phyloP scores from a whole-genome alignment of 2,329 filamentous ascomycete genomes.

The Aspergillus novoparasiticus region DNA sequence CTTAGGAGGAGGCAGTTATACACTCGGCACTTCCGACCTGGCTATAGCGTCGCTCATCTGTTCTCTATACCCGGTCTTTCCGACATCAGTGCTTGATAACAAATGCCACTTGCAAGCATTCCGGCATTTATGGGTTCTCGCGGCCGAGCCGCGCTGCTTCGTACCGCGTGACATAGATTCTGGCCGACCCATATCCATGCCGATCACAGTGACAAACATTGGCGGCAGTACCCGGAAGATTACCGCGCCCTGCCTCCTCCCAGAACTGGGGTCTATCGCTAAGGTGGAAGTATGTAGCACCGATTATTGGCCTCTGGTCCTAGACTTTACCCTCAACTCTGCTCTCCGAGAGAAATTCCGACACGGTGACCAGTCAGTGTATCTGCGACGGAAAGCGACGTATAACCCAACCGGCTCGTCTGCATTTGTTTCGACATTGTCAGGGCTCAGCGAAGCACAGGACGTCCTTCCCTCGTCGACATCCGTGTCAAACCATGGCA shows the following conservation, averaged over 20 bases:
- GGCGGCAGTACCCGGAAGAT: constrained; percentile 38
- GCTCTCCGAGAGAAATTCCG: constrained; percentile 66
- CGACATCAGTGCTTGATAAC: constrained; percentile 87
- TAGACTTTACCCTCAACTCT: constrained; percentile 70
- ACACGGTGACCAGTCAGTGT: constrained; percentile 68
- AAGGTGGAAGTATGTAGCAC: constrained; percentile 47
- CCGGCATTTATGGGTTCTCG: constrained; percentile 95
- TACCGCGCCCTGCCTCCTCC: constrained; percentile 60
- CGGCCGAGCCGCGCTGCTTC: constrained; percentile 84
- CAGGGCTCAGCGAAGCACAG: constrained; percentile 68
- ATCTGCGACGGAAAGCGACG: constrained; percentile 70
- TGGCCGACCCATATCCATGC: constrained; percentile 73
- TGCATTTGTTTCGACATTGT: constrained; percentile 73
- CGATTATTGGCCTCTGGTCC: constrained; percentile 77
- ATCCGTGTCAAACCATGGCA: constrained; percentile 26
- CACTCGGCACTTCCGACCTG: constrained; percentile 84
- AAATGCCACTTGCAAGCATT: constrained; percentile 94
- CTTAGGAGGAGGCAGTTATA: constrained; percentile 87
- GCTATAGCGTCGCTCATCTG: constrained; percentile 84
- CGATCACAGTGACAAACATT: constrained; percentile 67
- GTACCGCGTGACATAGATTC: constrained; percentile 86
- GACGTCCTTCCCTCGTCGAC: constrained; percentile 40
- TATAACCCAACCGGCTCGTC: constrained; percentile 62
- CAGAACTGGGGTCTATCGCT: constrained; percentile 42
- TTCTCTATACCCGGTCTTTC: constrained; percentile 93